Evolutionary conservation across 2,329 filamentous ascomycete species (phyloP).

Genomic region (Colletotrichum ledebouriae): DNA sequence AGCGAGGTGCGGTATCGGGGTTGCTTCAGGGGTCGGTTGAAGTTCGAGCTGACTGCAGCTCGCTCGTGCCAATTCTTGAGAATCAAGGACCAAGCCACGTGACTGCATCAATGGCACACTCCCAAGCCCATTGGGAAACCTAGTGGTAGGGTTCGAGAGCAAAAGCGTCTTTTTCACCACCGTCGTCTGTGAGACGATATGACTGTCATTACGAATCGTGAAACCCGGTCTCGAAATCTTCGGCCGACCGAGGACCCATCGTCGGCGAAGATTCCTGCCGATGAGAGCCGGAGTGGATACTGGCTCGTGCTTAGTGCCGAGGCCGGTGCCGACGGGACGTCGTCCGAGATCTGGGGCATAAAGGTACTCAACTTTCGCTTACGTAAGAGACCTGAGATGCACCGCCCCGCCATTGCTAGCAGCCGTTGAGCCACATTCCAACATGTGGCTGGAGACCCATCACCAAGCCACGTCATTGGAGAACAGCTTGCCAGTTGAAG

Average conservation of each 20-base stretch:
- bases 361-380: too few relatives aligned
- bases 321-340: constrained; percentile 26
- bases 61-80: neutral
- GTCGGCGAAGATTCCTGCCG: neutral
- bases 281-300: neutral
- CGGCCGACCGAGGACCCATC: neutral
- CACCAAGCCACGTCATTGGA: constrained; percentile 41
- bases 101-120: neutral
- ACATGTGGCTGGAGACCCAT: constrained; percentile 16
- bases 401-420: too few relatives aligned
- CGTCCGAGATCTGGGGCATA: neutral
- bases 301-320: constrained; percentile 26
- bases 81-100: neutral
- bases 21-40: neutral
- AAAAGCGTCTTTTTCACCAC: too few relatives aligned
- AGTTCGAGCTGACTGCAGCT: constrained; percentile 6
- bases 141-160: too few relatives aligned
- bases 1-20: constrained; percentile 36
- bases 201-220: neutral
- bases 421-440: neutral
- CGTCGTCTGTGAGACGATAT: neutral
- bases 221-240: constrained; percentile 6
- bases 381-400: too few relatives aligned
- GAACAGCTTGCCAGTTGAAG: constrained; percentile 34
- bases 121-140: too few relatives aligned